phyloP scores from a whole-genome alignment of 1,139 yeast genomes.

The Candida sp. region DNA sequence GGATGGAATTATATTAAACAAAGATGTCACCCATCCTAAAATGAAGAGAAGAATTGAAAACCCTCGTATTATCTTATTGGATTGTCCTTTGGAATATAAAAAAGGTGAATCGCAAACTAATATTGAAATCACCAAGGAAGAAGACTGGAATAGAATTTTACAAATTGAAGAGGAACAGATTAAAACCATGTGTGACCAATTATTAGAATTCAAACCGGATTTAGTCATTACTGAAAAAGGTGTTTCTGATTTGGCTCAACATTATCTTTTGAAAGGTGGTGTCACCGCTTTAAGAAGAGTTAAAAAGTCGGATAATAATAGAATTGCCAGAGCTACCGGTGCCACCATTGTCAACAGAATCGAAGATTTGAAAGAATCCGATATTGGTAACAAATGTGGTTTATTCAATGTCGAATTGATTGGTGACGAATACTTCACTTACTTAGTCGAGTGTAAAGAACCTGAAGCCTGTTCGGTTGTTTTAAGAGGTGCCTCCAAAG shows the following conservation, averaged over 20 bases:
- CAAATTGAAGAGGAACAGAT: constrained; percentile 99
- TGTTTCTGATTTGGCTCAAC: constrained; percentile 97
- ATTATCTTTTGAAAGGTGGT: constrained; percentile 89
- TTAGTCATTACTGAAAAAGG: constrained; percentile 98
- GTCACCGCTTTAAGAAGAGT: constrained; percentile 93
- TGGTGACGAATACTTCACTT: constrained; percentile 97
- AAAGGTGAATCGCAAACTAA: constrained; percentile 99
- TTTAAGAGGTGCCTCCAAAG: constrained; percentile 96
- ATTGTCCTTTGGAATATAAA: constrained; percentile 97
- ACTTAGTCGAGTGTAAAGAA: constrained; percentile 71
- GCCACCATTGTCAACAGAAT: constrained; percentile 96
- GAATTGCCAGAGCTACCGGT: constrained; percentile 97
- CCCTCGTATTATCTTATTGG: constrained; percentile 85
- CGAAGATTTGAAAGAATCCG: constrained; percentile 89
- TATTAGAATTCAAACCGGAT: constrained; percentile 85
- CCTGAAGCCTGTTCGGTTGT: constrained; percentile 95
- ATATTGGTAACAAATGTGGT: constrained; percentile 88
- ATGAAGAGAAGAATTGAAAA: constrained; percentile 88
- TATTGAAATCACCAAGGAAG: constrained; percentile 94
- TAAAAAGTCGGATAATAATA: constrained; percentile 91
- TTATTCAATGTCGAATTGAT: constrained; percentile 89
- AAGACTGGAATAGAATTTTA: constrained; percentile 93
- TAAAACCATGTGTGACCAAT: constrained; percentile 78
- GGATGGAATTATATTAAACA: constrained; percentile 91
- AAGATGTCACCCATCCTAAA: constrained; percentile 97